Base-by-base conservation (phyloP, 176 grass and related monocot species). In the Triticum turgidum region DNA sequence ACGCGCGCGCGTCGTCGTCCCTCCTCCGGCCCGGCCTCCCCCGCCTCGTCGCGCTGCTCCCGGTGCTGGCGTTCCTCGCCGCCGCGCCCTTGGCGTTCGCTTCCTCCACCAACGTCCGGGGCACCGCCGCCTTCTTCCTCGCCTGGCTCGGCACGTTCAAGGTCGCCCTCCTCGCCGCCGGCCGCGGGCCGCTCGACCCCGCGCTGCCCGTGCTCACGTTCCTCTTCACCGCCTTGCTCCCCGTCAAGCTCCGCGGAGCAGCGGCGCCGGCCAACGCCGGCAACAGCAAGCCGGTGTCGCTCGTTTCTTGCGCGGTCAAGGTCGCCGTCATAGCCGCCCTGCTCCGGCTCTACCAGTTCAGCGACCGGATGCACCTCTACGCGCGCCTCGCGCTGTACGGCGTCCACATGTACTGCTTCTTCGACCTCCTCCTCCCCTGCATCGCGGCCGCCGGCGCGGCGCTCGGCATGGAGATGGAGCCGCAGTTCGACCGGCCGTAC, bases 141-240 rank as follows among this genome's bases (percentile, higher is more conserved):
- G 56, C 70, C 21, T 94, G 86, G 86, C 83, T 91, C 29, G 81
- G 87, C 77, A 33, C 82, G 42, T 91, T 91, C 92, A 94, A 94
- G 84, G 27, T 94, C 8, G 9, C 83, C 30, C 80, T 91, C 13
- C 73, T 94, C 17, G 81, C 86, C 34, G 82, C 44, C 30, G 83
- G 73, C 58, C 67, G 42, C 22, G 79, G 89, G 13, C 92, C 89
- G 11, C 92, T 91, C 38, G 9, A 87, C 51, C 78, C 76, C 0
- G 7, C 66, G 6, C 82, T 80, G 37, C 81, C 81, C 20, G 20
- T 73, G 5, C 81, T 73, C 52, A 41, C n/a, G 15, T 86, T 86
- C 51, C 33, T 86, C 65, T 79, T 86, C 84, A 61, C 62, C 44
- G 62, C 73, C 8, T 12, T 45, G 21, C 62, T 78, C 21, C 83